Percentiles rank a stretch among this genome's conserved stretches.
Conservation (phyloP, 495 filamentous ascomycete species). For the Cercophora scortea region DNA sequence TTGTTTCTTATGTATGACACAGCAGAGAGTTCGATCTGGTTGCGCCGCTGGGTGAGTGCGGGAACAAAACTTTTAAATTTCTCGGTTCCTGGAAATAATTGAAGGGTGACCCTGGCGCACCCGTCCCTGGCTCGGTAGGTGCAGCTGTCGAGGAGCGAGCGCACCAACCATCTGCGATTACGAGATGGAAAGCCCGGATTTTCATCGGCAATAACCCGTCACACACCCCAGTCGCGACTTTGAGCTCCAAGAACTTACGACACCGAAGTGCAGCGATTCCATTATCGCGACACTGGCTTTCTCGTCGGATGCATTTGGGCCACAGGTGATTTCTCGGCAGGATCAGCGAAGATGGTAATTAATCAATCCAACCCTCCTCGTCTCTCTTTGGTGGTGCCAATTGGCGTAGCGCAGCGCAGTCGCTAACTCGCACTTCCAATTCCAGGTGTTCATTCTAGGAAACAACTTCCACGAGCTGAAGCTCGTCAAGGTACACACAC, state of each 20-base stretch:
- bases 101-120: neutral
- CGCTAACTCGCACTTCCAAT: neutral
- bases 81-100: neutral
- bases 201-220: conserved; percentile 5
- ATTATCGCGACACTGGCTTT: conserved; percentile 1
- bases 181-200: neutral
- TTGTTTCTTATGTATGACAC: too few relatives aligned
- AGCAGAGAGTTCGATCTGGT: too few relatives aligned
- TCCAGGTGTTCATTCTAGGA: conserved; percentile 75
- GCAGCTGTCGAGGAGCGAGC: too few relatives aligned
- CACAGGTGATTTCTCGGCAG: conserved; percentile 10
- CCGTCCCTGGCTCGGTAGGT: too few relatives aligned
- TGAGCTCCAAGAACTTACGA: too few relatives aligned
- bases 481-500: conserved; percentile 63
- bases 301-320: conserved; percentile 9
- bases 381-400: neutral
- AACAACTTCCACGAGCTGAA: conserved; percentile 75
- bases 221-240: too few relatives aligned
- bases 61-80: neutral
- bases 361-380: neutral
- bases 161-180: too few relatives aligned
- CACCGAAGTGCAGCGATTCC: too few relatives aligned
- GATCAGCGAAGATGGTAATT: conserved; percentile 23
- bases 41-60: too few relatives aligned
- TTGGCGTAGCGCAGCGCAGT: neutral